Evolutionary conservation across 2,329 filamentous ascomycete species (phyloP), one percentile per base, ranked within the genome.

Genomic region (Cladosporium sp.): DNA sequence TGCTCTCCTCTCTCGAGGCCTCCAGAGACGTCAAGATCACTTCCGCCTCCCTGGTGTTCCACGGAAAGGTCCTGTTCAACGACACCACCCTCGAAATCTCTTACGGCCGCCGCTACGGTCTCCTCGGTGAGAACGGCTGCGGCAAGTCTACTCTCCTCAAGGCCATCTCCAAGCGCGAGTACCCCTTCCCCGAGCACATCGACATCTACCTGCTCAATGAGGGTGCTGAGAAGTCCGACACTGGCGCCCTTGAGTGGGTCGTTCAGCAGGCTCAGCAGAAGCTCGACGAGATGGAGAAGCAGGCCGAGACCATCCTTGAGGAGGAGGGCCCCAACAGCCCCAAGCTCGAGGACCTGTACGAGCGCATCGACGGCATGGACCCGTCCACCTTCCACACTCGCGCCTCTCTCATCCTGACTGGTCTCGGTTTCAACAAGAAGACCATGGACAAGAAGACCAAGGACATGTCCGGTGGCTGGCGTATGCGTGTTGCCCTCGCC

Each of bases 401-500:
- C 68, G 93, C 93, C 54, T 95, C 92, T 50, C 84, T 96, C 59
- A 98, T 98, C 69, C 74, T 98, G 62, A 98, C 93, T 50, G 93
- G 93, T 90, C 86, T 98, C 53, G 93, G 93, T 59, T 98, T 98
- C 83, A 95, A 98, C 84, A 97, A 97, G 79, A 75, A 74, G 62
- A 98, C 94, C 50, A 97, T 98, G 68, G 78, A 94, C 73, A 98
- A 98, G 83, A 96, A 94, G 84, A 98, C 94, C 64, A 98, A 97
- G 82, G 94, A 98, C 72, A 98, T 98, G 94, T 98, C 93, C 59
- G 93, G 93, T 88, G 93, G 93, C 63, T 98, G 93, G 93, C 85
- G 92, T 79, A 98, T 98, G 93, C 89, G 94, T 81, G 93, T 98
- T 53, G 93, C 93, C 51, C 84, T 98, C 54, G 93, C 81, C 69